Conservation (phyloP, 768 basidiomycete genomes). For the Tylopilus vinaceipallidus region DNA sequence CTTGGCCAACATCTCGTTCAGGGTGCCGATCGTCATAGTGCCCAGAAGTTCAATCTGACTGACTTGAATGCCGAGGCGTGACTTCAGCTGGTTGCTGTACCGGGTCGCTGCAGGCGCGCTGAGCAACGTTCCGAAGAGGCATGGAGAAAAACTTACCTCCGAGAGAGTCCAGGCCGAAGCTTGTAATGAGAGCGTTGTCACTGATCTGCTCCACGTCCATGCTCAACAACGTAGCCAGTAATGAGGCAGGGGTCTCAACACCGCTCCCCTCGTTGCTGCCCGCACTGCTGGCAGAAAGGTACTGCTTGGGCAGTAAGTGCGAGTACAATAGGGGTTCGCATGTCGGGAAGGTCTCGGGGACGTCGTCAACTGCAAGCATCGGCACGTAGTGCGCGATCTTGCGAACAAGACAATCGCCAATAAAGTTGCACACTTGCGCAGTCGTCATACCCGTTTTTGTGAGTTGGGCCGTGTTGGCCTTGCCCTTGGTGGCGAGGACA, state of each 20-base stretch:
- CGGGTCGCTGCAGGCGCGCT: slow-evolving; percentile 21
- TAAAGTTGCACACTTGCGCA: slow-evolving; percentile 31
- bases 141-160: slow-evolving; percentile 22
- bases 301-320: slow-evolving; percentile 24
- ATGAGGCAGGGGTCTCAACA: slow-evolving; percentile 23
- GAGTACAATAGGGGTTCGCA: slow-evolving; percentile 29
- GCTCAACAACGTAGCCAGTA: slow-evolving; percentile 24
- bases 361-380: slow-evolving; percentile 26
- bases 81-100: slow-evolving; percentile 32
- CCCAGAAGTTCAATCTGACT: slow-evolving; percentile 25
- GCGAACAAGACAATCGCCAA: slow-evolving; percentile 30
- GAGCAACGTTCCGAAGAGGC: background rate
- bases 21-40: slow-evolving; percentile 20
- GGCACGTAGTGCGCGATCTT: slow-evolving; percentile 32
- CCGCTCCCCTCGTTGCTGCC: slow-evolving; percentile 10
- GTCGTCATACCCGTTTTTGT: slow-evolving; percentile 34
- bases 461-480: slow-evolving; percentile 29
- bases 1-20: slow-evolving; percentile 28
- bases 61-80: slow-evolving; percentile 25
- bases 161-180: slow-evolving; percentile 25
- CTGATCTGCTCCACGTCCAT: slow-evolving; percentile 30
- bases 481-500: slow-evolving; percentile 25
- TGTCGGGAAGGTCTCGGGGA: slow-evolving; percentile 25
- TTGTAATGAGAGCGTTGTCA: slow-evolving; percentile 31
- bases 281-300: slow-evolving; percentile 14